Conservation (phyloP, 352 stramenopile species). For the Pythium oligandrum region DNA sequence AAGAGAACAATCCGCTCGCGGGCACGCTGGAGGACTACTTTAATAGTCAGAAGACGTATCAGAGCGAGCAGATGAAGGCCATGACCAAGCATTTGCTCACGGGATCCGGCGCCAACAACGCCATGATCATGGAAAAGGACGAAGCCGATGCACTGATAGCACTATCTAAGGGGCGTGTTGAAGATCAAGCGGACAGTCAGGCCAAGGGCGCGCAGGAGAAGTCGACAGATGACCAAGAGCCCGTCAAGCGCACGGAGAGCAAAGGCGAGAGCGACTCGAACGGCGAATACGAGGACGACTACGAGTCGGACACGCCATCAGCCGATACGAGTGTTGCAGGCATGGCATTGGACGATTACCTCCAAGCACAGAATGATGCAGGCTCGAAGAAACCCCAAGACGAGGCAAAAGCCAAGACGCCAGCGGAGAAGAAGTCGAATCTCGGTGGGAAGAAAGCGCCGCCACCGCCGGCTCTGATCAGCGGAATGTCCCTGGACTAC, state of each 20-base stretch:
- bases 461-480: slow-evolving; percentile 25
- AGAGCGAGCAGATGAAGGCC: slow-evolving; percentile 20
- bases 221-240: neutral
- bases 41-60: slow-evolving; percentile 27
- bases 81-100: slow-evolving; percentile 61
- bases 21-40: slow-evolving; percentile 42
- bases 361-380: slow-evolving; percentile 36
- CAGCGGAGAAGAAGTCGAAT: slow-evolving; percentile 2
- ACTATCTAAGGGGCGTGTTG: neutral
- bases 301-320: slow-evolving; percentile 31
- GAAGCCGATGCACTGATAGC: slow-evolving; percentile 3
- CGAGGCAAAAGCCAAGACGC: slow-evolving; percentile 9
- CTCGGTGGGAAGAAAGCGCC: slow-evolving; percentile 16
- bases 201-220: slow-evolving; percentile 5
- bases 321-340: slow-evolving; percentile 28
- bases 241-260: neutral
- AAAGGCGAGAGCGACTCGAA: slow-evolving; percentile 3
- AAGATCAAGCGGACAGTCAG: slow-evolving; percentile 1
- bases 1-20: slow-evolving; percentile 23
- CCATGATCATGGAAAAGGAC: slow-evolving; percentile 42
- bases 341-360: slow-evolving; percentile 55
- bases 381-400: slow-evolving; percentile 1
- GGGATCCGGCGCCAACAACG: slow-evolving; percentile 36
- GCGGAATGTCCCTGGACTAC: slow-evolving; percentile 58
- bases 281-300: slow-evolving; percentile 36